A percentile compares a stretch with the other conserved stretches of the same genome.
These are phyloP conservation scores for Ilyonectria robusta DNA, from an alignment of 2,329 filamentous ascomycete species.

Conservation along the genomic window DNA sequence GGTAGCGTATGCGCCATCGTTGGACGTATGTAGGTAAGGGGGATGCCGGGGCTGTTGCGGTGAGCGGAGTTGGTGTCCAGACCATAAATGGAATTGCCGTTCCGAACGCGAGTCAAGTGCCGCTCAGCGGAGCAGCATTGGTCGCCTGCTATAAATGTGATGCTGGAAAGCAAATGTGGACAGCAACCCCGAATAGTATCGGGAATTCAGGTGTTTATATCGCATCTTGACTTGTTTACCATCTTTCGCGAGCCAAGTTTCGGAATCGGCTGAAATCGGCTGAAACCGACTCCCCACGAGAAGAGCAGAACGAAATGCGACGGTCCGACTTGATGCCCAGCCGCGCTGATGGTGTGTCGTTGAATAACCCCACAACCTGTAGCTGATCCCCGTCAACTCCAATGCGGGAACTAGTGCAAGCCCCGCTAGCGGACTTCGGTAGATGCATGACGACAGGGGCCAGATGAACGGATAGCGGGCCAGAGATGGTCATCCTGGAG, in stretches of 20 bases:
- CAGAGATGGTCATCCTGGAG: constrained; percentile 20
- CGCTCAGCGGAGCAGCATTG: neutral
- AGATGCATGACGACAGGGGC: constrained; percentile 47
- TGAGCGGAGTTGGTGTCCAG: constrained; percentile 3
- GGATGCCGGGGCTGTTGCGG: neutral
- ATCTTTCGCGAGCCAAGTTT: neutral
- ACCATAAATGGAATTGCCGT: neutral
- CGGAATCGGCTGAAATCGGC: neutral
- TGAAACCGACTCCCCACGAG: neutral
- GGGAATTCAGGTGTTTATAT: too few species aligned
- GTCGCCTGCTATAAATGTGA: neutral
- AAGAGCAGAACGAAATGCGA: constrained; percentile 9
- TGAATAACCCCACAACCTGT: constrained; percentile 44
- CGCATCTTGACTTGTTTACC: neutral
- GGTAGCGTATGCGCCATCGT: constrained; percentile 33
- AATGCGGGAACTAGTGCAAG: constrained; percentile 51
- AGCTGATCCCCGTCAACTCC: constrained; percentile 33
- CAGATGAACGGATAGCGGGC: constrained; percentile 20
- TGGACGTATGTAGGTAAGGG: neutral
- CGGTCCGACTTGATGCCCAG: constrained; percentile 30
- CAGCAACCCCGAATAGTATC: neutral
- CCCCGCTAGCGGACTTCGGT: constrained; percentile 46
- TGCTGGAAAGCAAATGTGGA: neutral
- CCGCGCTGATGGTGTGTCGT: constrained; percentile 49
- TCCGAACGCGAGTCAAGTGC: neutral